phyloP scores from a whole-genome alignment of 2,329 filamentous ascomycete species.

The Phialophora macrospora region DNA sequence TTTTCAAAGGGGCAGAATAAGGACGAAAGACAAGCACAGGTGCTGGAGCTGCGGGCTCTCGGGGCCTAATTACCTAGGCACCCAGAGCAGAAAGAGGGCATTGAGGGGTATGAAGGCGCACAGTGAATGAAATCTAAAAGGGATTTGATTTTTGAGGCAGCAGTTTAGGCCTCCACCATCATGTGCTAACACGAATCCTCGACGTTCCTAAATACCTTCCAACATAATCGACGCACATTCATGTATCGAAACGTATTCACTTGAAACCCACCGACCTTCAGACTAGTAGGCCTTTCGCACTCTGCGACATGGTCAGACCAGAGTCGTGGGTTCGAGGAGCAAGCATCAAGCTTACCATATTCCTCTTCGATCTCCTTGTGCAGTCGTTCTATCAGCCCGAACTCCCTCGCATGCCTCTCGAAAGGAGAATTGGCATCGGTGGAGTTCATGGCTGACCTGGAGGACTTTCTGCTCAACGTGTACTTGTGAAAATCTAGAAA shows the following conservation, averaged over 20 bases:
- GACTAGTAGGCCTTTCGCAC: conserved; percentile 13
- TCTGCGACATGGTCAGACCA: conserved; percentile 11
- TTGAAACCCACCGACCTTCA: conserved; percentile 18
- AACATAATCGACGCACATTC: conserved; percentile 31
- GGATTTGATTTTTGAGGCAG: not conserved
- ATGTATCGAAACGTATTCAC: conserved; percentile 20
- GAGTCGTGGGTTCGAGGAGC: conserved; percentile 3
- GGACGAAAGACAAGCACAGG: not conserved
- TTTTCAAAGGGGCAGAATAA: too few species aligned
- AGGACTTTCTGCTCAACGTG: conserved; percentile 28
- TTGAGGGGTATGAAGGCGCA: not conserved
- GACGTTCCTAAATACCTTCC: conserved; percentile 25
- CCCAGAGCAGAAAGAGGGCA: not conserved
- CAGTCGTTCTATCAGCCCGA: conserved; percentile 21
- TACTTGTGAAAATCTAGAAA: conserved; percentile 34
- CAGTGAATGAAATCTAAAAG: not conserved
- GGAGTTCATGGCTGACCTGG: not conserved
- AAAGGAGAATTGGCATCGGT: conserved; percentile 14
- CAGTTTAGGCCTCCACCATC: not conserved
- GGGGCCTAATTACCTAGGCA: not conserved
- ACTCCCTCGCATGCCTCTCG: conserved; percentile 28
- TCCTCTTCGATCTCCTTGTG: conserved; percentile 17
- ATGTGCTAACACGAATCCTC: not conserved
- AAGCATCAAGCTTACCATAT: conserved; percentile 28
- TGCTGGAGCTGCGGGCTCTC: not conserved